Evolutionary conservation across 83 land plant genomes (phyloP).

Genomic region (Picea abies): DNA sequence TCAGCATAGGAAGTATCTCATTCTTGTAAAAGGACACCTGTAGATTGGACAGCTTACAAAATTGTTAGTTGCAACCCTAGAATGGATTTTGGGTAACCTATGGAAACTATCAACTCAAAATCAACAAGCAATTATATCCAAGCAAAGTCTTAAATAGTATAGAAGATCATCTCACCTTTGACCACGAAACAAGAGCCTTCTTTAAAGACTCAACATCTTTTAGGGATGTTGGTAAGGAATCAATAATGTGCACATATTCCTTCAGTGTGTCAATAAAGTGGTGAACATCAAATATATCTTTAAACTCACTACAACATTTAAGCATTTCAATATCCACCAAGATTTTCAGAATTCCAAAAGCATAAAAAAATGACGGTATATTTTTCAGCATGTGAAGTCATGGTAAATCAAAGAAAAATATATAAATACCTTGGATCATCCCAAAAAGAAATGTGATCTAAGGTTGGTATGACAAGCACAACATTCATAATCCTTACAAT

Average conservation of each 20-base stretch:
- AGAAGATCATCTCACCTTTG: slow-evolving; percentile 26
- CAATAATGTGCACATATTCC: slow-evolving; percentile 36
- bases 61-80: not conserved
- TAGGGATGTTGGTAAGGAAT: slow-evolving; percentile 29
- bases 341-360: not conserved
- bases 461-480: slow-evolving; percentile 34
- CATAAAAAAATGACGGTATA: not conserved
- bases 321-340: not conserved
- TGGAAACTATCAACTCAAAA: not conserved
- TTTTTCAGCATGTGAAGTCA: not conserved
- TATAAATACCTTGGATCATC: slow-evolving; percentile 39
- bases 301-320: slow-evolving; percentile 31
- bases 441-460: slow-evolving; percentile 53
- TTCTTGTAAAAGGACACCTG: slow-evolving; percentile 39
- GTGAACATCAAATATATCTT: slow-evolving; percentile 42
- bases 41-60: not conserved
- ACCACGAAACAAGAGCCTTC: slow-evolving; percentile 53
- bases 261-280: slow-evolving; percentile 36
- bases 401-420: not conserved
- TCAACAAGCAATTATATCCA: not conserved
- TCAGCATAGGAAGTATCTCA: slow-evolving; percentile 36
- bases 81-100: not conserved
- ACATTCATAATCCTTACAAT: slow-evolving; percentile 48
- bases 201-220: slow-evolving; percentile 19
- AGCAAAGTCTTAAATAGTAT: not conserved